These are phyloP conservation scores for Suillus tomentosus DNA, from an alignment of 768 basidiomycete genomes.

Conservation along the genomic window DNA sequence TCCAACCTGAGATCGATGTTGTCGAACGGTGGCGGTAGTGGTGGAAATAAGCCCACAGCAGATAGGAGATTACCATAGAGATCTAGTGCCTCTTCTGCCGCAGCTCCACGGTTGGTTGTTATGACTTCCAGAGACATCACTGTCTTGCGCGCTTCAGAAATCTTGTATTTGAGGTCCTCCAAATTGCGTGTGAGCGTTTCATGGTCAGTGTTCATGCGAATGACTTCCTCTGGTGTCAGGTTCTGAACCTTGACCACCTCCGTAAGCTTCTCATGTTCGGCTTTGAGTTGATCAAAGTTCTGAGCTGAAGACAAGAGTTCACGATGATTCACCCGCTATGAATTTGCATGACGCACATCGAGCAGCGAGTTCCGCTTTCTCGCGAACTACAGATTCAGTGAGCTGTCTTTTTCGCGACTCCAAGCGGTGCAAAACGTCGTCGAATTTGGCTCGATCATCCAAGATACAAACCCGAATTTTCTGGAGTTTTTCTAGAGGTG, in stretches of 20 bases:
- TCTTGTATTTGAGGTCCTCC: conserved; percentile 75
- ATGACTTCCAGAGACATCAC: conserved; percentile 84
- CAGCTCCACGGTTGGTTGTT: conserved; percentile 75
- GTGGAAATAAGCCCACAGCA: conserved; percentile 75
- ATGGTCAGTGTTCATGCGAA: conserved; percentile 88
- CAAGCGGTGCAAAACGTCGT: conserved; percentile 70
- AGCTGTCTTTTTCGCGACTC: conserved; percentile 70
- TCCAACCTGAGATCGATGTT: conserved; percentile 79
- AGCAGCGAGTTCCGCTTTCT: conserved; percentile 62
- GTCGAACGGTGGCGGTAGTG: conserved; percentile 68
- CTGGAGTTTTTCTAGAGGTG: conserved; percentile 64
- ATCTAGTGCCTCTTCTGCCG: conserved; percentile 81
- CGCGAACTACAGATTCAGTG: conserved; percentile 63
- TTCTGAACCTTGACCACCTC: conserved; percentile 84
- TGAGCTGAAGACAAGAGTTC: conserved; percentile 42
- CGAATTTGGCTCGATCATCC: conserved; percentile 77
- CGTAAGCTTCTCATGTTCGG: conserved; percentile 63
- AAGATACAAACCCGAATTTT: conserved; percentile 64
- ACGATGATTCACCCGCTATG: neutral
- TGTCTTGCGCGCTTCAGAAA: conserved; percentile 68
- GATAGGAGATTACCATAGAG: conserved; percentile 76
- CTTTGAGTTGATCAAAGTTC: conserved; percentile 62
- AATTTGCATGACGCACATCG: conserved; percentile 44
- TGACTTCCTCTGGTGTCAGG: conserved; percentile 87
- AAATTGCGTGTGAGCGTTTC: conserved; percentile 73